phyloP scores from a whole-genome alignment of 2,329 filamentous ascomycete genomes.

The Penicillium sp. region DNA sequence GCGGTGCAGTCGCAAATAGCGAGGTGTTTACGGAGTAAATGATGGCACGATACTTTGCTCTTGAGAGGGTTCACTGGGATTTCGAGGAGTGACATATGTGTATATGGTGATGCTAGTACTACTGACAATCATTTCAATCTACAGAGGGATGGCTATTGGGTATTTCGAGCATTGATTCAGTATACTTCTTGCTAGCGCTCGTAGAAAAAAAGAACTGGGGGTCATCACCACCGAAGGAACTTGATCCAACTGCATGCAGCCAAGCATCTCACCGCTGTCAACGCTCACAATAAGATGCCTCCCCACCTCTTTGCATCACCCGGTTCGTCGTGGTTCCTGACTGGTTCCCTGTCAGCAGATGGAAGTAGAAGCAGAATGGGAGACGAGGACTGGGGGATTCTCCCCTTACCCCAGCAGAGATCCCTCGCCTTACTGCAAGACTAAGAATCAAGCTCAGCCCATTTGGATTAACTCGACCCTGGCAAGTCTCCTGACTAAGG shows the following conservation, averaged over 20 bases:
- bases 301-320: slow-evolving; percentile 10
- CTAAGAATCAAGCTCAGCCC: slow-evolving; percentile 20
- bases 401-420: slow-evolving; percentile 16
- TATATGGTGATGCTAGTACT: neutral
- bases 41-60: neutral
- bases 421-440: slow-evolving; percentile 23
- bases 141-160: neutral
- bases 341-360: slow-evolving; percentile 8
- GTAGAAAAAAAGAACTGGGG: neutral
- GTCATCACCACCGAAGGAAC: neutral
- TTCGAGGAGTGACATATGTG: neutral
- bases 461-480: slow-evolving; percentile 9
- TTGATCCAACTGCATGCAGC: slow-evolving; percentile 23
- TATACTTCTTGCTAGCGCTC: neutral
- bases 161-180: neutral
- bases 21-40: slow-evolving; percentile 8
- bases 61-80: neutral
- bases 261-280: slow-evolving; percentile 32
- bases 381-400: neutral
- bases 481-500: neutral
- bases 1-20: slow-evolving; percentile 29
- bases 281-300: slow-evolving; percentile 6
- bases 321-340: slow-evolving; percentile 3
- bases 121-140: neutral
- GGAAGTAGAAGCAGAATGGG: neutral